These are phyloP conservation scores for Fragilariopsis cylindrus DNA, from an alignment of 108 stramenopile species.

Conservation along the genomic window DNA sequence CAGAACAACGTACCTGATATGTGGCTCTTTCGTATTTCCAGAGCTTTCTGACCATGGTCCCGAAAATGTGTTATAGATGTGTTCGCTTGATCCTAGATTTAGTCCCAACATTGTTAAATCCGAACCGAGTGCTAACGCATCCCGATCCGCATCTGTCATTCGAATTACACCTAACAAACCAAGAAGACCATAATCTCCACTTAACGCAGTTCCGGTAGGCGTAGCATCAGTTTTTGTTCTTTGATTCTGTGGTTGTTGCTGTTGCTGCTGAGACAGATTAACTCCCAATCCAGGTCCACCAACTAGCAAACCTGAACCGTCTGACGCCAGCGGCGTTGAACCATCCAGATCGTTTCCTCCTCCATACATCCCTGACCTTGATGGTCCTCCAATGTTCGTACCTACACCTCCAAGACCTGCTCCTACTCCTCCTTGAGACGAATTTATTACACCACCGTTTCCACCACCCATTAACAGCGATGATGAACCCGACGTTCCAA, in stretches of 20 bases:
- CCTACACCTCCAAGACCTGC: constrained; percentile 16
- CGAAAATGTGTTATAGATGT: constrained; percentile 91
- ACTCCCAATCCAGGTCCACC: constrained; percentile 38
- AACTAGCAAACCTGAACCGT: constrained; percentile 41
- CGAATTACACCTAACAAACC: constrained; percentile 94
- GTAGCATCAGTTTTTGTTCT: constrained; percentile 18
- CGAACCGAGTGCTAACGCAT: constrained; percentile 91
- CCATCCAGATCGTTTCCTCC: constrained; percentile 37
- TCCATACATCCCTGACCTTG: constrained; percentile 21
- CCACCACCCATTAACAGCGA: constrained; percentile 36
- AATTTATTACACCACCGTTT: constrained; percentile 15
- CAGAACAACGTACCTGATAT: constrained; percentile 75
- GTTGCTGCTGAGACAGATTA: constrained; percentile 23
- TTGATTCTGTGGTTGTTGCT: constrained; percentile 27
- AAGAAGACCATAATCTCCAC: constrained; percentile 92
- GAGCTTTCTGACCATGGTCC: constrained; percentile 90
- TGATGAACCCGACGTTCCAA: constrained; percentile 30
- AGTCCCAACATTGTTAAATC: constrained; percentile 96
- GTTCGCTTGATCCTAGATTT: constrained; percentile 91
- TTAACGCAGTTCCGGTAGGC: constrained; percentile 68
- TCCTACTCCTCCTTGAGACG: constrained; percentile 24
- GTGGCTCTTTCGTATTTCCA: constrained; percentile 86
- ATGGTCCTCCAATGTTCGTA: constrained; percentile 19
- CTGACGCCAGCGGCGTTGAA: constrained; percentile 19
- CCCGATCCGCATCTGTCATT: constrained; percentile 95